Conservation (phyloP, 1,284 basidiomycete genomes). For the Moniliella sp. region DNA sequence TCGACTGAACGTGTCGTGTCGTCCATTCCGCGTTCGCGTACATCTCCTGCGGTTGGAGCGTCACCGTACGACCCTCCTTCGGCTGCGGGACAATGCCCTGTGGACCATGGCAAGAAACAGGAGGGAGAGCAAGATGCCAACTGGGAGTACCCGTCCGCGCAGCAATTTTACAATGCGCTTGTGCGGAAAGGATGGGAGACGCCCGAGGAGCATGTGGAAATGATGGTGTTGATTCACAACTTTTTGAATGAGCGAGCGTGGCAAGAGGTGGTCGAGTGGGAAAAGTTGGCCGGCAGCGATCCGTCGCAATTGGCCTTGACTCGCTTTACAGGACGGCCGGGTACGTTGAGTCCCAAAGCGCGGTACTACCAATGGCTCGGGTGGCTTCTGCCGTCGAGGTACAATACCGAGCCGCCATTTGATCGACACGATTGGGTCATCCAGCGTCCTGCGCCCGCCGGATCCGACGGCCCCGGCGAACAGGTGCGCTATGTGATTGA, state of each 20-base stretch:
- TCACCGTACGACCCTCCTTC: constrained; percentile 24
- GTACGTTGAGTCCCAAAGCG: constrained; percentile 59
- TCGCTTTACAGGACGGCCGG: constrained; percentile 70
- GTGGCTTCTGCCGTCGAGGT: constrained; percentile 62
- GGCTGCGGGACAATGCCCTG: constrained; percentile 7
- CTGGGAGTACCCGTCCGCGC: constrained; percentile 95
- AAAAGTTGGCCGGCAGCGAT: constrained; percentile 37
- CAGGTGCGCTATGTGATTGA: constrained; percentile 32
- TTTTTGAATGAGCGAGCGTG: constrained; percentile 92
- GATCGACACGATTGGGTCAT: constrained; percentile 98
- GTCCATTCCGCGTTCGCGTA: constrained; percentile 57
- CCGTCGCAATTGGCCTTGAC: constrained; percentile 44
- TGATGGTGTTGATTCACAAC: constrained; percentile 95
- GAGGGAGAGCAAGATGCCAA: constrained; percentile 25
- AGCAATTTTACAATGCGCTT: constrained; percentile 95
- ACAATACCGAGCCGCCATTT: constrained; percentile 69
- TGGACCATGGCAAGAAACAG: constrained; percentile 4
- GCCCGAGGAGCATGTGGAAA: constrained; percentile 81
- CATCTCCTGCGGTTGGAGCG: constrained; percentile 19
- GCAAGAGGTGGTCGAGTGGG: constrained; percentile 85
- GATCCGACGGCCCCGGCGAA: constrained; percentile 9
- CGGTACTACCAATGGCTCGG: constrained; percentile 62
- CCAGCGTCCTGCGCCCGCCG: constrained; percentile 39
- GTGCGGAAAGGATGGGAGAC: constrained; percentile 94
- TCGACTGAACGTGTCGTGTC: constrained; percentile 57